Evolutionary conservation across 345 rosid genomes (phyloP).

Genomic region (Garcia nutans): DNA sequence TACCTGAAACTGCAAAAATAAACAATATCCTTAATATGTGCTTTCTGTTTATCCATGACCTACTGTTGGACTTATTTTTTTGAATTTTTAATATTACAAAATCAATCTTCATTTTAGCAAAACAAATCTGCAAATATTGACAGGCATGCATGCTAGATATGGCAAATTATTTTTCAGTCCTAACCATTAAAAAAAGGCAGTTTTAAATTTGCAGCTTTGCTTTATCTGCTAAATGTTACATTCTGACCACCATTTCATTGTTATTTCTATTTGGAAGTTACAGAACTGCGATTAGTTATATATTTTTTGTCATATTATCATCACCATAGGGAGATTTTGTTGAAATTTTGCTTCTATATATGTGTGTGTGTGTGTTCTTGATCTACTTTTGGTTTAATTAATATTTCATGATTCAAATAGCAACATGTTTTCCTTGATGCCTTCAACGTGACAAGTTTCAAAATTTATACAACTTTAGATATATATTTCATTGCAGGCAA

Average conservation of each 20-base stretch:
- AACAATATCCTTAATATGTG: too few relatives aligned
- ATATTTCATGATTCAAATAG: neutral
- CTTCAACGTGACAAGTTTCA: conserved; percentile 5
- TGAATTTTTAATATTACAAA: too few relatives aligned
- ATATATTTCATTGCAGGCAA: conserved; percentile 37
- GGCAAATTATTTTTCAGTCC: neutral
- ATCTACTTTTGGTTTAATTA: neutral
- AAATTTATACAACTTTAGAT: neutral
- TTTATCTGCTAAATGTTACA: neutral
- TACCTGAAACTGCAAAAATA: too few relatives aligned
- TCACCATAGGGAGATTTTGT: too few relatives aligned
- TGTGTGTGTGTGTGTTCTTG: neutral
- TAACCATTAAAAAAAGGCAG: neutral
- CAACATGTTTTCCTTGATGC: neutral
- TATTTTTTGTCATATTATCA: neutral
- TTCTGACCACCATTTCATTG: neutral
- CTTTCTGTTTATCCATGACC: too few relatives aligned
- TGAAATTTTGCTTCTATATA: neutral
- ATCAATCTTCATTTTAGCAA: too few relatives aligned
- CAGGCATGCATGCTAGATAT: too few relatives aligned
- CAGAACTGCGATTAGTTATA: neutral
- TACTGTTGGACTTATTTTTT: too few relatives aligned
- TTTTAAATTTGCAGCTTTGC: neutral
- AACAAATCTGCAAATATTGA: too few relatives aligned
- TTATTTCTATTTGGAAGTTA: neutral